These are phyloP conservation scores for Chrysanthemum seticuspe DNA, from an alignment of 129 eudicot genomes.

Conservation along the genomic window DNA sequence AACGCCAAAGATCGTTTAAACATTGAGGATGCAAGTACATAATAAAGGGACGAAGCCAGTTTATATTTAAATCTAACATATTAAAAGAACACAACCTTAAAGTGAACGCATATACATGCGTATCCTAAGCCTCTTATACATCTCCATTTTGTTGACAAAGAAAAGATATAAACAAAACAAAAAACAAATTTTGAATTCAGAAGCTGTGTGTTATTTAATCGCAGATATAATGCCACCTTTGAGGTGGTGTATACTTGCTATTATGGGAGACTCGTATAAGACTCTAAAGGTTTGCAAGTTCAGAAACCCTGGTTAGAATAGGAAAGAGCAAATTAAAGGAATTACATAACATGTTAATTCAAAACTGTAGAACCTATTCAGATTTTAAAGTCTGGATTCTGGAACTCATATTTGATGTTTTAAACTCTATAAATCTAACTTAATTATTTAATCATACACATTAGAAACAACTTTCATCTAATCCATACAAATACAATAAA, in stretches of 20 bases:
- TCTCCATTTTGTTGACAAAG: background rate
- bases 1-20: background rate
- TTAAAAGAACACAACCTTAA: background rate
- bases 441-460: background rate
- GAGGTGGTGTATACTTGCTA: background rate
- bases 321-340: background rate
- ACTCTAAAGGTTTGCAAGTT: background rate
- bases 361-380: background rate
- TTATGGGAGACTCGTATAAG: background rate
- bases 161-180: no score
- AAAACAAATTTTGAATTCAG: background rate
- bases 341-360: background rate
- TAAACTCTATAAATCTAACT: no score
- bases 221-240: background rate
- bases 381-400: background rate
- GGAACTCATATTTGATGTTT: background rate
- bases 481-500: background rate
- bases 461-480: background rate
- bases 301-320: background rate
- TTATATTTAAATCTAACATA: background rate
- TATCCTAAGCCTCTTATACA: background rate
- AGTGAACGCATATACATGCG: background rate
- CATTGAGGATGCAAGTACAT: background rate
- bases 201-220: background rate
- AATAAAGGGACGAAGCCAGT: background rate